These are phyloP conservation scores for Botrytis byssoidea DNA, from an alignment of 2,329 filamentous ascomycete genomes.

Conservation along the genomic window DNA sequence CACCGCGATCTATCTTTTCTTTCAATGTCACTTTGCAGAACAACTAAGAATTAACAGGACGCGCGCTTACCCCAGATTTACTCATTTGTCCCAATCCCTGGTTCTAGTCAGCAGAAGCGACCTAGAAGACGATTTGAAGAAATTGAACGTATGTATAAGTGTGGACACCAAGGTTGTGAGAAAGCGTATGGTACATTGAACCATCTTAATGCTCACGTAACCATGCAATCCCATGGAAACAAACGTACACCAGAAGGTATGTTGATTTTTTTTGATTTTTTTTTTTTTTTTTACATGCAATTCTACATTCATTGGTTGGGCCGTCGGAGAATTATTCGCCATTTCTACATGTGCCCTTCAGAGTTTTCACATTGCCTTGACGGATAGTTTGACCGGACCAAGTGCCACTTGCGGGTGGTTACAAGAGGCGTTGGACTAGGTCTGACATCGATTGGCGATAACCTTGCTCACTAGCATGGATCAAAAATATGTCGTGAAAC, in stretches of 20 bases:
- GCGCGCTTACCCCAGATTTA: slow-evolving; percentile 74
- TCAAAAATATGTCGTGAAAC: slow-evolving; percentile 37
- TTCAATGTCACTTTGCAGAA: slow-evolving; percentile 21
- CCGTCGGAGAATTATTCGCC: not conserved
- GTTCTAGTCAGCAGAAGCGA: slow-evolving; percentile 94
- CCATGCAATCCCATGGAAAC: slow-evolving; percentile 94
- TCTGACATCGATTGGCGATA: slow-evolving; percentile 48
- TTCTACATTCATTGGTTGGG: not conserved
- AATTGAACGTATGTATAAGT: slow-evolving; percentile 99
- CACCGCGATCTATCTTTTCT: not conserved
- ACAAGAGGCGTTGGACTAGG: slow-evolving; percentile 49
- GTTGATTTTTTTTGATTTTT: slow-evolving; percentile 39
- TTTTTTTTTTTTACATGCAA: not conserved
- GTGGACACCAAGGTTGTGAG: slow-evolving; percentile 96
- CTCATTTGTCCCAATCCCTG: slow-evolving; percentile 95
- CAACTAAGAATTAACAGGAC: slow-evolving; percentile 36
- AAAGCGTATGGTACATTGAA: slow-evolving; percentile 98
- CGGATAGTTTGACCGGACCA: not conserved
- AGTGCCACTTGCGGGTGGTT: slow-evolving; percentile 26
- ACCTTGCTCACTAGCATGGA: slow-evolving; percentile 45
- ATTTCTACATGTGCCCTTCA: not conserved
- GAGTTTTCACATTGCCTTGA: slow-evolving; percentile 9
- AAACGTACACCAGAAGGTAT: slow-evolving; percentile 97
- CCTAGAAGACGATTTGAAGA: slow-evolving; percentile 93
- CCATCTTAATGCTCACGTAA: slow-evolving; percentile 96